phyloP scores from a whole-genome alignment of 2,329 filamentous ascomycete species.

The Trichoderma atrobrunneum region DNA sequence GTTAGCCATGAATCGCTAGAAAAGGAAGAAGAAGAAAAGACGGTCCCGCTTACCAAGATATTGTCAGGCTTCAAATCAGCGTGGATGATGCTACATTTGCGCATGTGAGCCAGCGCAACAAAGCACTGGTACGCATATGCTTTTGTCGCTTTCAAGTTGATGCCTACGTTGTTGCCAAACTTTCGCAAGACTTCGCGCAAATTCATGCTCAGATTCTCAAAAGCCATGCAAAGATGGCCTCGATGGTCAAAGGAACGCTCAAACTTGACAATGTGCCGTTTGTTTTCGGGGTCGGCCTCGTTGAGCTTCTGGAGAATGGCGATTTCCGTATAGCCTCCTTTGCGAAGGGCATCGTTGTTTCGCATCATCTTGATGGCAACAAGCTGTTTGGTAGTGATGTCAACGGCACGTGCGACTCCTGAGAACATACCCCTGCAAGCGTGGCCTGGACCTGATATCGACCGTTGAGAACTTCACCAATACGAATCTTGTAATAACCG shows the following conservation, averaged over 20 bases:
- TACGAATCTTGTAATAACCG: slow-evolving; percentile 93
- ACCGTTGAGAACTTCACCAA: slow-evolving; percentile 83
- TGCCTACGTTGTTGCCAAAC: slow-evolving; percentile 89
- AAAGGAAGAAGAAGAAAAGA: background rate
- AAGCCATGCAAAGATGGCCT: slow-evolving; percentile 91
- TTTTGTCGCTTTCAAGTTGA: slow-evolving; percentile 83
- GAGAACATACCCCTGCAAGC: slow-evolving; percentile 93
- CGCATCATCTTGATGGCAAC: slow-evolving; percentile 98
- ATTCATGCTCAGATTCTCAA: slow-evolving; percentile 93
- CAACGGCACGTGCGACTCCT: slow-evolving; percentile 84
- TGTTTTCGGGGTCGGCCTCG: slow-evolving; percentile 79
- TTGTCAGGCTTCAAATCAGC: slow-evolving; percentile 98
- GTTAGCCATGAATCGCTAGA: slow-evolving; percentile 26
- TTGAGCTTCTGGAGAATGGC: slow-evolving; percentile 86
- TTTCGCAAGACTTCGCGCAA: slow-evolving; percentile 92
- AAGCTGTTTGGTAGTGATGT: slow-evolving; percentile 69
- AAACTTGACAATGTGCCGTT: slow-evolving; percentile 87
- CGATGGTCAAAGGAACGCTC: slow-evolving; percentile 90
- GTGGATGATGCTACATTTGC: slow-evolving; percentile 90
- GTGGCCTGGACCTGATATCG: slow-evolving; percentile 86
- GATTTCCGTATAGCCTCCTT: slow-evolving; percentile 92
- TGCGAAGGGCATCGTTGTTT: slow-evolving; percentile 88
- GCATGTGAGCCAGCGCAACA: slow-evolving; percentile 79
- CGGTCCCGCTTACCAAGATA: slow-evolving; percentile 64
- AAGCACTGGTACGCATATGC: slow-evolving; percentile 95